phyloP scores from a whole-genome alignment of 2,329 filamentous ascomycete species.

The Botrytis paeoniae region DNA sequence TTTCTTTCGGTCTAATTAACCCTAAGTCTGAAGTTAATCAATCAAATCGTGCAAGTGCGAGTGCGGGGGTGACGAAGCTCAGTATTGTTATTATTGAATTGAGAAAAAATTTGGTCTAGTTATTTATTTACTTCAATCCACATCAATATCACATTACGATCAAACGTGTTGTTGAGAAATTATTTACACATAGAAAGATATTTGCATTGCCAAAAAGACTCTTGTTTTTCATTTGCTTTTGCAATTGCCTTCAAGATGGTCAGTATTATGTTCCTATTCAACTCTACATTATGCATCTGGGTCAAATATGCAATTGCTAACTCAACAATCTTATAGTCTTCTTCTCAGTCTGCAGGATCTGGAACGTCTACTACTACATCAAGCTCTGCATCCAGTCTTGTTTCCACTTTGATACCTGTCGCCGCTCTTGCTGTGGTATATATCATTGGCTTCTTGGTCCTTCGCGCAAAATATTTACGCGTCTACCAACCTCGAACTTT shows the following conservation, averaged over 20 bases:
- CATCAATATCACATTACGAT: background rate
- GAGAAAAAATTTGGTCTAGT: background rate
- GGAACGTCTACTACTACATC: conserved; percentile 17
- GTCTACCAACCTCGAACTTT: conserved; percentile 55
- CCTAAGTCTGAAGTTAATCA: background rate
- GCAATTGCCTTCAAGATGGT: background rate
- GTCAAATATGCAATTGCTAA: background rate
- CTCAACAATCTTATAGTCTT: background rate
- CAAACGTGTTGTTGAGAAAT: background rate
- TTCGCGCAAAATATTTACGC: conserved; percentile 46
- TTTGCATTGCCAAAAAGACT: background rate
- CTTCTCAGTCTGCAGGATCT: background rate
- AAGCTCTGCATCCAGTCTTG: conserved; percentile 39
- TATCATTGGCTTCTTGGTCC: conserved; percentile 45
- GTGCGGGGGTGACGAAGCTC: background rate
- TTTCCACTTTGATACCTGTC: conserved; percentile 49
- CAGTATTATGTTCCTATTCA: background rate
- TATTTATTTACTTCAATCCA: background rate
- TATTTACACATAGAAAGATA: background rate
- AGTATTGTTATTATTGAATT: background rate
- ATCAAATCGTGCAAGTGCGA: background rate
- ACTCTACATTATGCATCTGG: background rate
- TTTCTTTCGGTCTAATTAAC: background rate
- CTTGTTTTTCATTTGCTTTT: background rate
- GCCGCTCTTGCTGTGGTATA: conserved; percentile 44